phyloP scores from a whole-genome alignment of 1,284 basidiomycete genomes.

The Microbotryum lychnidis-dioicae region DNA sequence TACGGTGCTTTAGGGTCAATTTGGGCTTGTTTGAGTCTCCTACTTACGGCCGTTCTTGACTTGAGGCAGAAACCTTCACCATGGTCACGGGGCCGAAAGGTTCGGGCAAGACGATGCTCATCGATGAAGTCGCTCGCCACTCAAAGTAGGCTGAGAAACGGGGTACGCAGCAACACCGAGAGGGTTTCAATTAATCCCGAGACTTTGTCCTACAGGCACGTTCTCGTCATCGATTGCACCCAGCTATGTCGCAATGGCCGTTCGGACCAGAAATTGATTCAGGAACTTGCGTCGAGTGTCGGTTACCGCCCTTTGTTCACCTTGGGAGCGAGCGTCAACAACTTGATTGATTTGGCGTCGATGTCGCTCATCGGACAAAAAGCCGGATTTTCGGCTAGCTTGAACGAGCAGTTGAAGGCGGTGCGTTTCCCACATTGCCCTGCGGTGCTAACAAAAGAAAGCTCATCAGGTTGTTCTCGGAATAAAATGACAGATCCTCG shows the following conservation, averaged over 20 bases:
- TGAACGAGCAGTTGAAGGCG: constrained; percentile 73
- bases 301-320: constrained; percentile 82
- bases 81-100: constrained; percentile 85
- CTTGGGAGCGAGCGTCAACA: constrained; percentile 58
- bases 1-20: constrained; percentile 36
- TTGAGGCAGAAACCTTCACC: constrained; percentile 46
- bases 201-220: constrained; percentile 48
- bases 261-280: constrained; percentile 59
- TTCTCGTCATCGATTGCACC: constrained; percentile 71
- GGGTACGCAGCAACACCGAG: no score
- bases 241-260: constrained; percentile 58
- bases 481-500: constrained; percentile 53
- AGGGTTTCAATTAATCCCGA: no score
- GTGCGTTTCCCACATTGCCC: constrained; percentile 4
- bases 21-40: background rate
- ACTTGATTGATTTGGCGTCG: constrained; percentile 82
- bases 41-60: constrained; percentile 35
- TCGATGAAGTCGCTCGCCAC: constrained; percentile 47
- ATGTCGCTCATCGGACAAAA: constrained; percentile 93
- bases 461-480: background rate
- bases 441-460: no score
- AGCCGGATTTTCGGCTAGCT: constrained; percentile 74
- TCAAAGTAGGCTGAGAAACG: background rate
- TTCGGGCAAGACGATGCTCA: constrained; percentile 72
- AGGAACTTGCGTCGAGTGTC: constrained; percentile 26